A percentile compares a stretch with the other conserved stretches of the same genome.
Evolutionary conservation across 176 grass and related monocot species (phyloP).

Genomic region (Neostapfia colusana): DNA sequence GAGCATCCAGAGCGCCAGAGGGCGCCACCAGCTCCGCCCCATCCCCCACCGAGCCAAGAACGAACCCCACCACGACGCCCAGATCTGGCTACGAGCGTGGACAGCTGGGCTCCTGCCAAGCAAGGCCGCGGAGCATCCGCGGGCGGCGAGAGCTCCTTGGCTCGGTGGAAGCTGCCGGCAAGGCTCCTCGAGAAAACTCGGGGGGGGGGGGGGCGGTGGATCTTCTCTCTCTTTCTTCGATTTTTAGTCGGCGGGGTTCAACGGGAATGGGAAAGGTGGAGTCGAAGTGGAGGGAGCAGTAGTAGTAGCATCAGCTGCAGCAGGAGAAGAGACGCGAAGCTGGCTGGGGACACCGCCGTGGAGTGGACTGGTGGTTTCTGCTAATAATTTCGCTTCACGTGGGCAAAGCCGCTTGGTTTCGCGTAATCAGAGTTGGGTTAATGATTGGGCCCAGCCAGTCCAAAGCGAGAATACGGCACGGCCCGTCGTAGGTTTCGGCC

Average conservation of each 20-base stretch:
- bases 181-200: conserved; percentile 21
- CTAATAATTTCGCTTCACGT: conserved; percentile 12
- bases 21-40: conserved; percentile 28
- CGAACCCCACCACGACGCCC: neutral
- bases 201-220: conserved; percentile 19
- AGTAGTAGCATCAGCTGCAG: neutral
- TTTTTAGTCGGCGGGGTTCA: conserved; percentile 4
- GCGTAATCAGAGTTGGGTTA: neutral
- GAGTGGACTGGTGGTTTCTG: neutral
- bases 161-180: conserved; percentile 25
- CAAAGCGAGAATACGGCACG: neutral
- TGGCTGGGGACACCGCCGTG: neutral
- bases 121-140: conserved; percentile 1
- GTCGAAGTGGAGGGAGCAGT: neutral
- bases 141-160: neutral
- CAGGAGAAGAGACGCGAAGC: conserved; percentile 9
- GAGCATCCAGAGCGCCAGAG: conserved; percentile 36
- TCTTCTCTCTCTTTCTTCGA: neutral
- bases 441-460: neutral
- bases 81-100: conserved; percentile 44
- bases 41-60: conserved; percentile 28
- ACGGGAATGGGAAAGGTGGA: conserved; percentile 41
- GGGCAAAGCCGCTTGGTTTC: neutral
- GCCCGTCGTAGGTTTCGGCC: neutral
- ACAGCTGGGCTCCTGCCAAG: neutral